These are phyloP conservation scores for Selaginella moellendorffii DNA, from an alignment of 75 land plant genomes.

Conservation along the genomic window DNA sequence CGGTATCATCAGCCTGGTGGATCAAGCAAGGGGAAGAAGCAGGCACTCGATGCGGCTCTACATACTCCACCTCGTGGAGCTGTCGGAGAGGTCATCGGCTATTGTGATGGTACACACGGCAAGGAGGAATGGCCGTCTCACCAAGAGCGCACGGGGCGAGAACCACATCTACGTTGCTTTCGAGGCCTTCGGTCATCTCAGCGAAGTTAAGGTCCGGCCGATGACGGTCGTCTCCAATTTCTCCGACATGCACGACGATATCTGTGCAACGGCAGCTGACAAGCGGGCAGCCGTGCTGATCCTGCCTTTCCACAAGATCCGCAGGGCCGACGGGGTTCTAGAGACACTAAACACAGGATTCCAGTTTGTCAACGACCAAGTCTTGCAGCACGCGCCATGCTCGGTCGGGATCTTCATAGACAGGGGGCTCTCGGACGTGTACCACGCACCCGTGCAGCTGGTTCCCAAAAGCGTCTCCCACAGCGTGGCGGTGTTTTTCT, in stretches of 20 bases:
- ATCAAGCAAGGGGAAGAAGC: constrained; percentile 38
- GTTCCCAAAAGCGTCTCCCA: constrained; percentile 19
- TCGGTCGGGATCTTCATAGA: constrained; percentile 64
- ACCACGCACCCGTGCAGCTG: constrained; percentile 16
- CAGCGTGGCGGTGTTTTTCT: constrained; percentile 45
- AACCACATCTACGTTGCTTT: constrained; percentile 40
- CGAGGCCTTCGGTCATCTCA: constrained; percentile 20
- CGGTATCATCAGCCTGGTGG: constrained; percentile 52
- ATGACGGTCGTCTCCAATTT: constrained; percentile 47
- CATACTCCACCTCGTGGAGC: constrained; percentile 73
- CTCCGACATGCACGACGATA: constrained; percentile 46
- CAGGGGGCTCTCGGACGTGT: constrained; percentile 27
- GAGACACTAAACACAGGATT: constrained; percentile 30
- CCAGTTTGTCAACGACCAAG: constrained; percentile 41
- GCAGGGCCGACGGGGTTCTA: constrained; percentile 20
- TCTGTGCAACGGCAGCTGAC: constrained; percentile 46
- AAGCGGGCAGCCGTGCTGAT: constrained; percentile 33
- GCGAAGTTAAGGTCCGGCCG: constrained; percentile 27
- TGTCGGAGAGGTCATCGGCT: constrained; percentile 70
- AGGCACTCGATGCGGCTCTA: constrained; percentile 34
- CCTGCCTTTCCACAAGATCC: constrained; percentile 51
- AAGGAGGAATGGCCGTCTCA: constrained; percentile 53
- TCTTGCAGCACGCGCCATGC: constrained; percentile 55
- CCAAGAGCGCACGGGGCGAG: constrained; percentile 11
- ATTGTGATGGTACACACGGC: constrained; percentile 55